Evolutionary conservation across 2,329 filamentous ascomycete genomes (phyloP), one percentile per base, ranked within the genome.

Genomic region (Phialemonium atrogriseum): DNA sequence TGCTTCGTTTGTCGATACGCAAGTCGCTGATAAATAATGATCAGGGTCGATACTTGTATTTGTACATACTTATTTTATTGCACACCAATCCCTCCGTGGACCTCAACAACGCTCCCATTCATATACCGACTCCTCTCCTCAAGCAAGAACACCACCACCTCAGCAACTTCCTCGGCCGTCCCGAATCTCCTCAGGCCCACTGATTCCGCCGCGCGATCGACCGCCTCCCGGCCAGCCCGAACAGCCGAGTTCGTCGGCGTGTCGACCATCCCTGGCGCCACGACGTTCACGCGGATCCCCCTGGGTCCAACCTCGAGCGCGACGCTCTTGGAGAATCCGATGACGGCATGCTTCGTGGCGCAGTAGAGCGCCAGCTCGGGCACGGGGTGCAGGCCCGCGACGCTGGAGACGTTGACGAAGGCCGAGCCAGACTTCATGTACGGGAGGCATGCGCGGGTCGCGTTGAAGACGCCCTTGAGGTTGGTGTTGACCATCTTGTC

Each of bases 401-500:
- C 47, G 13, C 49, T 56, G 5, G 55, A 56, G 10, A 58, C 52
- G 36, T 62, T 64, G 12, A 60, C 54, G 20, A 62, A 55, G n/a
- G n/a, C n/a, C n/a, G n/a, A n/a, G n/a, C n/a, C 45, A 3, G 30
- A n/a, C 7, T 41, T 38, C 27, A 62, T 35, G 34, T 65, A 52
- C 7, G 63, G 60, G 1, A 62, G 51, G 4, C 45, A 51, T 3
- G 58, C 59, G 13, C 60, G 53, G 2, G 60, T 66, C 3, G 66
- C 50, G 35, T 62, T 59, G 38, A 60, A 68, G 1, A 58, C 55
- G 7, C 62, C 62, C 21, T 56, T 58, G 9, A 69, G 40, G 36
- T 69, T 69, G 0, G 56, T 58, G 32, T 57, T 54, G 14, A 69
- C 48, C 7, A 69, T 48, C 26, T 54, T 59, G 38, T 64, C 56